Percentiles rank a stretch among this genome's conserved stretches.
These are phyloP conservation scores for Neurospora sp. DNA, from an alignment of 495 filamentous ascomycete species.

Conservation along the genomic window DNA sequence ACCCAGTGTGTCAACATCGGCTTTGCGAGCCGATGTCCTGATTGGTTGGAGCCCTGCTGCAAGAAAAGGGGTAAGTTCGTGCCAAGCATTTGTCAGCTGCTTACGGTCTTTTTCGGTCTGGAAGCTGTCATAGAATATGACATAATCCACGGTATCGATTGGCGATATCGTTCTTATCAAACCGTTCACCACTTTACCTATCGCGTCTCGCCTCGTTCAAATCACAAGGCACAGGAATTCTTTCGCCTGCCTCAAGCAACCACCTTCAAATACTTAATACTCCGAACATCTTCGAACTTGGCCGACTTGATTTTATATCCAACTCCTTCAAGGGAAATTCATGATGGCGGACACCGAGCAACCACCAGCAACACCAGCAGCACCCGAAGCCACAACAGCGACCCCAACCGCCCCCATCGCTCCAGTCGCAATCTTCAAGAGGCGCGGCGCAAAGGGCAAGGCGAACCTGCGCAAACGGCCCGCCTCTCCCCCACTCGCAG, in stretches of 20 bases:
- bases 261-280: background rate
- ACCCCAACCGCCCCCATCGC: constrained; percentile 20
- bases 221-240: background rate
- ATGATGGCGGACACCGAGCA: constrained; percentile 16
- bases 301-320: background rate
- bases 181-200: background rate
- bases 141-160: background rate
- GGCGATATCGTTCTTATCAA: background rate
- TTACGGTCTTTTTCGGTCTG: background rate
- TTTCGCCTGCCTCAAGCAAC: background rate
- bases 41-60: background rate
- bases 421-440: constrained; percentile 71
- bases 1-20: background rate
- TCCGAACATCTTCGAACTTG: background rate
- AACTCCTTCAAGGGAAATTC: background rate
- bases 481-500: constrained; percentile 65
- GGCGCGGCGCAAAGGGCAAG: constrained; percentile 67
- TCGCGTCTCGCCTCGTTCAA: background rate
- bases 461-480: constrained; percentile 73
- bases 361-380: constrained; percentile 7
- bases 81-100: background rate
- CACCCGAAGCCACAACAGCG: constrained; percentile 6
- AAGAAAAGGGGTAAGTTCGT: background rate
- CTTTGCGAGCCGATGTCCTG: background rate
- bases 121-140: background rate